Conservation (phyloP, 176 grass and related monocot species). For the Pontederia crassipes region DNA sequence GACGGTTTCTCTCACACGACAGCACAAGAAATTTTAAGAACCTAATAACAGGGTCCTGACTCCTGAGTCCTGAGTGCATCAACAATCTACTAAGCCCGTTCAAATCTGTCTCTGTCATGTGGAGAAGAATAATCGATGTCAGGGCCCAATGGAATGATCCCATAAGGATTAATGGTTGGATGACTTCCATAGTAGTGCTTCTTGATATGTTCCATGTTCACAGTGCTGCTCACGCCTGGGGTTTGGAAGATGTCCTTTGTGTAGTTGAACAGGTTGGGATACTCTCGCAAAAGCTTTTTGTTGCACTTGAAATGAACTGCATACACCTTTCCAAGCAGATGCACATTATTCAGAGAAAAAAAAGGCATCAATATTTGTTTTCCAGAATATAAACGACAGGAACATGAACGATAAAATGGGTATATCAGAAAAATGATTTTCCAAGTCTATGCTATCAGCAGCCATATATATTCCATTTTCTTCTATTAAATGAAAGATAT, state of each 20-base stretch:
- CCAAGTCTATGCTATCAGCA: not conserved
- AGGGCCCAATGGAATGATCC: slow-evolving; percentile 66
- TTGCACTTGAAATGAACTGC: slow-evolving; percentile 93
- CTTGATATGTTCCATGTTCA: slow-evolving; percentile 74
- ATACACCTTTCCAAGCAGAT: slow-evolving; percentile 44
- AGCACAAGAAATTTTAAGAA: too few relatives aligned
- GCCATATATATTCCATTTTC: too few relatives aligned
- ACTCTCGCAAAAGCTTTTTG: slow-evolving; percentile 77
- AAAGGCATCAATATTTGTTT: not conserved
- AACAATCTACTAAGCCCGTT: too few relatives aligned
- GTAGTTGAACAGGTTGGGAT: slow-evolving; percentile 86
- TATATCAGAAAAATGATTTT: not conserved
- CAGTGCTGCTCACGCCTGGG: slow-evolving; percentile 55
- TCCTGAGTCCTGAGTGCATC: too few relatives aligned
- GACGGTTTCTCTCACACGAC: too few relatives aligned
- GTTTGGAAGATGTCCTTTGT: slow-evolving; percentile 90
- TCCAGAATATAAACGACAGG: not conserved
- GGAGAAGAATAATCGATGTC: slow-evolving; percentile 63
- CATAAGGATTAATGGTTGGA: slow-evolving; percentile 60
- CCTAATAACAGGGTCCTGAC: too few relatives aligned
- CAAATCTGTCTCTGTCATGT: slow-evolving; percentile 66
- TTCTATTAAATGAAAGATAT: too few relatives aligned
- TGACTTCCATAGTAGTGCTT: slow-evolving; percentile 97
- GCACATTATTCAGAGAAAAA: not conserved
- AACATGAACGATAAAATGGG: not conserved